Evolutionary conservation across 179 eudicot species (phyloP).

Genomic region (Amaranthus tricolor): DNA sequence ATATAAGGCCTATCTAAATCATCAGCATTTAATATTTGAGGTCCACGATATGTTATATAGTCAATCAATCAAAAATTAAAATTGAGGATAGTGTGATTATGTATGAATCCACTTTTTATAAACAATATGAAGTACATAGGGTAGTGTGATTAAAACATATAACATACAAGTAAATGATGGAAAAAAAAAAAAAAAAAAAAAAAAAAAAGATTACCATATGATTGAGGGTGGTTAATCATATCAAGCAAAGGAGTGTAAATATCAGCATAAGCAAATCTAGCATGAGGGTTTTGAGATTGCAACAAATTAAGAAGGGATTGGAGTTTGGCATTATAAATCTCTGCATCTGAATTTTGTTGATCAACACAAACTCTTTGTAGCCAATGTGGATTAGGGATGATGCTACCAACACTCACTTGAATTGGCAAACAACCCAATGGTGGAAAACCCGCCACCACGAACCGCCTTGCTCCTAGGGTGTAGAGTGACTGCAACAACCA

Average conservation of each 20-base stretch:
- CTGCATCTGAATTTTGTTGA: constrained; percentile 25
- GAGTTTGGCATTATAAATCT: constrained; percentile 22
- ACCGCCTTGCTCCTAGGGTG: constrained; percentile 27
- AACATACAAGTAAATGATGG: not conserved
- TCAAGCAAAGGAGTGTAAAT: constrained; percentile 24
- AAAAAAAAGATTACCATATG: constrained; percentile 20
- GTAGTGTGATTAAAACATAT: not conserved
- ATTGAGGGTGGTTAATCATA: constrained; percentile 25
- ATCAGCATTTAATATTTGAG: no score
- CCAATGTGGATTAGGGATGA: constrained; percentile 23
- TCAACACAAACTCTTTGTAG: constrained; percentile 25
- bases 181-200: not conserved
- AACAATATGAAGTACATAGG: no score
- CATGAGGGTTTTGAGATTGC: constrained; percentile 10
- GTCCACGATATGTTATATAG: no score
- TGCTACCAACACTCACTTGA: constrained; percentile 29
- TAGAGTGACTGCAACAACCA: constrained; percentile 22
- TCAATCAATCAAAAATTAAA: no score
- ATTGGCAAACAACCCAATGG: constrained; percentile 34
- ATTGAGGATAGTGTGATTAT: not conserved
- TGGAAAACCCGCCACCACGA: constrained; percentile 28
- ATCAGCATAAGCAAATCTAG: constrained; percentile 26
- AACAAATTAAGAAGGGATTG: constrained; percentile 19
- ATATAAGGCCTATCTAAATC: no score
- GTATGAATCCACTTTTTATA: no score